Base-by-base conservation (phyloP, 1,284 basidiomycete genomes). In the Butyriboletus pseudospeciosus region DNA sequence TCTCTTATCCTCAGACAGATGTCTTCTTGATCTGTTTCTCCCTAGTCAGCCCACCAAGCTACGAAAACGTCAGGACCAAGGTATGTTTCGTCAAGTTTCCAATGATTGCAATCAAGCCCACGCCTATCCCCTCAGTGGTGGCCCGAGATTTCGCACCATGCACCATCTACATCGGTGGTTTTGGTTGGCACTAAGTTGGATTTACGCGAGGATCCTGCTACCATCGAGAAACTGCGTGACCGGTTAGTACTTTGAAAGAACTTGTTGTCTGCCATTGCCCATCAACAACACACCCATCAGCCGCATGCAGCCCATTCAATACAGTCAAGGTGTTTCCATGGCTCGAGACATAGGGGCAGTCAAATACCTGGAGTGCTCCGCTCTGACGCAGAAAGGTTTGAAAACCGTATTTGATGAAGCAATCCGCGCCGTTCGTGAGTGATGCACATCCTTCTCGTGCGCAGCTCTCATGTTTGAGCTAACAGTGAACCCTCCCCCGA, bases 11-110 rank as follows among this genome's bases (percentile, higher is more conserved):
- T 9, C 97, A 99, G 75, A 99, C 97, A 50, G 97, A 99, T 72
- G 94, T 99, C 38, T 99, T 99, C 79, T 81, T 99, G 71, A 94
- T 99, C 73, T 99, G 97, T 74, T 99, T 99, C 80, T 97, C 94
- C 45, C 83, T 98, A 60, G 95, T 98, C 68, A 94, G 91, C 65
- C 97, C 97, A 34, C 93, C 97, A 26, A 93, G 90, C 74, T 99
- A 94, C 71, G 97, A 99, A 77, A 99, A 99, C 81, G 94, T 99
- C 57, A 86, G 90, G 75, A 97, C 94, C 64, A 98, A 98, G 82
- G 93, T 92, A 67, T 49, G 78, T 70, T 47, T 48, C 42, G 47
- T 47, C 46, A 35, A 36, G 7, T 44, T 47, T 39, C 13, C 42
- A 17, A 55, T 30, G 34, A 49, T 58, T 38, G 20, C 47, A 57